Base-by-base conservation (phyloP, 2,329 filamentous ascomycete genomes). In the Exophiala spinifera region DNA sequence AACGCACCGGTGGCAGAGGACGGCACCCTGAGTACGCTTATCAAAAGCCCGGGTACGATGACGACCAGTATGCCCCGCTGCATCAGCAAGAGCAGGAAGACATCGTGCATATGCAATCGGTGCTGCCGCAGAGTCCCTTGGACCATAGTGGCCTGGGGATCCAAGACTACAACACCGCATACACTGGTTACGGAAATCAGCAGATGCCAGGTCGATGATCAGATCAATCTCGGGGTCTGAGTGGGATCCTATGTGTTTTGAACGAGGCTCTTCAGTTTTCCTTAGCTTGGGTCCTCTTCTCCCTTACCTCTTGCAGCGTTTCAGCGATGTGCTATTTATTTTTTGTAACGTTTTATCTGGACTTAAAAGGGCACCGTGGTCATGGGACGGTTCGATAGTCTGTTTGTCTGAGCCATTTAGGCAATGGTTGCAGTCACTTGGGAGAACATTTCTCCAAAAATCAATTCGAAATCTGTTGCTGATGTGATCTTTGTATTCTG, bases 51-150 rank as follows among this genome's bases (percentile, higher is more conserved):
- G 74, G 78, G 46, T 73, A 78, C 47, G 77, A 78, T 46, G 77
- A 81, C 59, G 74, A 76, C 52, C 73, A 75, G 50, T 80, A 81
- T 56, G 76, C 77, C 10, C 68, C 80, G 4, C 66, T 81, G 10
- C 73, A 80, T 46, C 73, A 76, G 56, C 73, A 64, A 56, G 74
- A 76, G 54, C 64, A 70, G 11, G 74, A 77, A 49, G 74, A 76
- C 23, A 55, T 74, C 44, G 57, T 66, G 11, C 66, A 68, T 50
- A 67, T 60, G 47, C 51, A 55, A 4, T 37, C 57, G 13, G 42
- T 28, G 17, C 55, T 55, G 43, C 54, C 57, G 11, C 67, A 52
- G 66, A 70, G 46, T 61, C 67, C 40, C 65, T 66, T 46, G 67
- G 73, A 63, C 67, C 71, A 36, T 68, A 68, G 14, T 42, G 59